Conservation (phyloP, 75 land plant species). For the Pinus tabuliformis region DNA sequence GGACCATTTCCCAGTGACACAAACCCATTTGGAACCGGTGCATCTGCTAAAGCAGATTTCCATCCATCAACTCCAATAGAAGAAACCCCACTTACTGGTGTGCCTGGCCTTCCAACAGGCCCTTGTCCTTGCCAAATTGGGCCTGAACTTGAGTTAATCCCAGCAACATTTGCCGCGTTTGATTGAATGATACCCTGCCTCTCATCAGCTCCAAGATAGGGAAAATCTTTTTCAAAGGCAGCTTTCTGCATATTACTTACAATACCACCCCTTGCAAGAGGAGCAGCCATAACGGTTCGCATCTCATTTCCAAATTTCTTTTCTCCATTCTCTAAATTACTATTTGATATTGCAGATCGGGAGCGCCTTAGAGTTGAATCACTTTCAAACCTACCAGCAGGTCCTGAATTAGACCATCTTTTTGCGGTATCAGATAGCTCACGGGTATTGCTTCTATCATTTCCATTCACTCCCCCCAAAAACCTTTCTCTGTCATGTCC, state of each 20-base stretch:
- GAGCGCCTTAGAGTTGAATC: slow-evolving; percentile 44
- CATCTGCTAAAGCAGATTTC: slow-evolving; percentile 87
- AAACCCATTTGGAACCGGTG: slow-evolving; percentile 42
- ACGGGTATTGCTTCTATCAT: slow-evolving; percentile 16
- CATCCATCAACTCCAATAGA: slow-evolving; percentile 58
- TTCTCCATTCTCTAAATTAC: slow-evolving; percentile 34
- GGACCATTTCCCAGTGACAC: slow-evolving; percentile 14
- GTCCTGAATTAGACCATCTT: slow-evolving; percentile 11
- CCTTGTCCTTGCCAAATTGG: slow-evolving; percentile 27
- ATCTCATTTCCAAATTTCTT: slow-evolving; percentile 22
- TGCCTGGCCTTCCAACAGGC: slow-evolving; percentile 18
- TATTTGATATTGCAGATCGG: slow-evolving; percentile 51
- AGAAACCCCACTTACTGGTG: slow-evolving; percentile 21
- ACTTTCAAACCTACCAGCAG: slow-evolving; percentile 36
- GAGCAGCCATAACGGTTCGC: slow-evolving; percentile 22
- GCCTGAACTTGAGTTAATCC: slow-evolving; percentile 27
- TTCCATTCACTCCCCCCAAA: slow-evolving; percentile 23
- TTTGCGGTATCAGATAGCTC: slow-evolving; percentile 39
- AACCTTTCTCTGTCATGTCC: slow-evolving; percentile 43
- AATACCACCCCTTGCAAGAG: slow-evolving; percentile 22
- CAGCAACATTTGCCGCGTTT: slow-evolving; percentile 7
- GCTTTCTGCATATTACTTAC: slow-evolving; percentile 43
- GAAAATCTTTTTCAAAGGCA: slow-evolving; percentile 84
- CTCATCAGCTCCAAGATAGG: slow-evolving; percentile 82
- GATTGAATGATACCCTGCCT: slow-evolving; percentile 21